phyloP scores from a whole-genome alignment of 768 basidiomycete species.

The Trametes elegans region DNA sequence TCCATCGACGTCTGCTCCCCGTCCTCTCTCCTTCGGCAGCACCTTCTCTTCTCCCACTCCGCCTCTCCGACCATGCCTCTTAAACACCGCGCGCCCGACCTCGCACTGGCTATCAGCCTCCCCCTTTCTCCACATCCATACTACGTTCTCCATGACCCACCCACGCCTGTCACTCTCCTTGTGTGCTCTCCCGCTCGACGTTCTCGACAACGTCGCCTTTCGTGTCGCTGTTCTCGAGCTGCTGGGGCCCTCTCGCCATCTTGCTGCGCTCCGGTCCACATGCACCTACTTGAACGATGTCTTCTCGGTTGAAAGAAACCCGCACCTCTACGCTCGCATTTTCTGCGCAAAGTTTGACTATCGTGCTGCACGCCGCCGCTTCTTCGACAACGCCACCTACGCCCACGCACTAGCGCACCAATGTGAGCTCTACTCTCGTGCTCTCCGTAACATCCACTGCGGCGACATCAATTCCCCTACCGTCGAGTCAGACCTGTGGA shows the following conservation, averaged over 20 bases:
- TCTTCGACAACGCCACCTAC: conserved; percentile 38
- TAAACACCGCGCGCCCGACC: conserved; percentile 10
- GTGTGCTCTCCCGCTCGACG: conserved; percentile 38
- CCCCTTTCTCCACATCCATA: background rate
- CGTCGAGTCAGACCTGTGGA: conserved; percentile 42
- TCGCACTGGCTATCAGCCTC: background rate
- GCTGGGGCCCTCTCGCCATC: conserved; percentile 46
- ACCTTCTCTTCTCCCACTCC: background rate
- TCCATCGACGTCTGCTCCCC: too few relatives aligned
- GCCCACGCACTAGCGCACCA: conserved; percentile 36
- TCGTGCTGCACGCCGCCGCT: conserved; percentile 49
- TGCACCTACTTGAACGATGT: conserved; percentile 38
- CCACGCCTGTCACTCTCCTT: conserved; percentile 5
- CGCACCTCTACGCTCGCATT: conserved; percentile 51
- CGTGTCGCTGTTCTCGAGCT: conserved; percentile 40
- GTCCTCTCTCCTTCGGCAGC: background rate
- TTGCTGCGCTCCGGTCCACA: conserved; percentile 49
- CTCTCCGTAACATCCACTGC: conserved; percentile 32
- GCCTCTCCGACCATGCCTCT: background rate
- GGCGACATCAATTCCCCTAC: conserved; percentile 30
- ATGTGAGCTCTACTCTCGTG: conserved; percentile 38
- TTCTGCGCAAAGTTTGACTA: conserved; percentile 58
- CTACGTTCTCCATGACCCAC: background rate
- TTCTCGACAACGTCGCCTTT: conserved; percentile 52
- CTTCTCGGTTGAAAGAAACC: conserved; percentile 34